Base-by-base conservation (phyloP, 2,329 filamentous ascomycete genomes). In the Talaromyces verruculosus region DNA sequence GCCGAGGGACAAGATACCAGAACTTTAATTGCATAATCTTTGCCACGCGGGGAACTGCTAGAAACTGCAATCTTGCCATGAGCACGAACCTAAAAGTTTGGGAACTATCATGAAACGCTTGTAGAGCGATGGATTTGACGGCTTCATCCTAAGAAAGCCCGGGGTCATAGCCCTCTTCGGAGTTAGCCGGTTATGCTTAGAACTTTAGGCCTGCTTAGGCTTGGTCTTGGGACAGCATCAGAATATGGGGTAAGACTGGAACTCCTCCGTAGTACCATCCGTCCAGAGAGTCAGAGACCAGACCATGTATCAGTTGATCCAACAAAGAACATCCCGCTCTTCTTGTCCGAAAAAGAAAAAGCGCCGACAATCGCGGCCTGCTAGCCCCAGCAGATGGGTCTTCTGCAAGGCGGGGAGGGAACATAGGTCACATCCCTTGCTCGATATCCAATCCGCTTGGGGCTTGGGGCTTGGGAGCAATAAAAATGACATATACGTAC, bases 391-490 rank as follows among this genome's bases (percentile, higher is more conserved):
- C 30, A 55, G 28, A 55, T 55, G 28, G 28, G 51, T 64, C 53
- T n/a, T 37, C 39, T 67, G 43, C 51, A 53, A 63, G 47, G 61
- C 37, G 61, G 35, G 43, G 43, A 19, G 25, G 22, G 28, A 33
- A 10, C 43, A 35, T 53, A 37, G 60, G 49, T n/a, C 47, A 55
- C 33, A 33, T 63, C 47, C 61, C 61, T 63, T 63, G 61, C 61
- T 30, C 61, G 41, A 49, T 6, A 11, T 37, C 47, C 22, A 49
- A 61, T 37, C 37, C n/a, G 37, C 45, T 51, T 22, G 5, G 13
- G 41, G 58, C 41, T 61, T 35, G 33, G 33, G 35, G 33, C 33
- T 35, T 25, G 60, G 45, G 19, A 33, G n/a, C 47, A 22, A 33
- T 33, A 33, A 39, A 15, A 25, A 35, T 22, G 33, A 22, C 33